These are phyloP conservation scores for Zygoascus biomembranicola DNA, from an alignment of 805 yeast genomes.

Conservation along the genomic window DNA sequence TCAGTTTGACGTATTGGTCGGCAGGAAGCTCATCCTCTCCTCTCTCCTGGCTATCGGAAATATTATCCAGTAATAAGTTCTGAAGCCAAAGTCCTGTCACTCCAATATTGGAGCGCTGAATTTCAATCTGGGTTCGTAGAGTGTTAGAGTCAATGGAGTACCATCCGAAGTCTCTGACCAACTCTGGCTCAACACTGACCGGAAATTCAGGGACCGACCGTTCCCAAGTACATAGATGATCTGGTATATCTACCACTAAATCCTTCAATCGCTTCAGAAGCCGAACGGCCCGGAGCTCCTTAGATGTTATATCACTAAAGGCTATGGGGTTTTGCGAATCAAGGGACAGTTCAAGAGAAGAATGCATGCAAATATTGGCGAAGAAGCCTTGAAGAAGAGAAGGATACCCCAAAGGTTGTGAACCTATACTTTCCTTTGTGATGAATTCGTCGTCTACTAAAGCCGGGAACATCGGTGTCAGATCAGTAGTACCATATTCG, in stretches of 20 bases:
- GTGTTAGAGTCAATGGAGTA: neutral
- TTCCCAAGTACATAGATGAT: constrained; percentile 2
- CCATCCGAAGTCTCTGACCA: neutral
- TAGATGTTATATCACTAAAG: neutral
- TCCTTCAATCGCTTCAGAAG: constrained; percentile 4
- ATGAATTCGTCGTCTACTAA: constrained; percentile 80
- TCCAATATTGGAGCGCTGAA: constrained; percentile 7
- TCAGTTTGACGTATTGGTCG: neutral
- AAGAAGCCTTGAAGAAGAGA: constrained; percentile 7
- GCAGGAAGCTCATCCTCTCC: neutral
- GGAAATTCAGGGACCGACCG: neutral
- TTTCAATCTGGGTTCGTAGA: constrained; percentile 5
- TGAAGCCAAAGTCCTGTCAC: constrained; percentile 10
- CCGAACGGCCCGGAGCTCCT: constrained; percentile 3
- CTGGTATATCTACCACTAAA: constrained; percentile 1
- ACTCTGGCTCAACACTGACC: neutral
- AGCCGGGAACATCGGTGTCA: constrained; percentile 40
- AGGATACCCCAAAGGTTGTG: constrained; percentile 34
- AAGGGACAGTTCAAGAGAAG: constrained; percentile 4
- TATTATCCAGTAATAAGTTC: constrained; percentile 6
- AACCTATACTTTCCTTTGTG: constrained; percentile 45
- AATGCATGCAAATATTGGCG: constrained; percentile 6
- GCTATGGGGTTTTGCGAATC: neutral
- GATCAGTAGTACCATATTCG: constrained; percentile 1
- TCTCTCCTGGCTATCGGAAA: neutral